phyloP scores from a whole-genome alignment of 192 early-diverging fungal species.

The Phycomyces nitens region DNA sequence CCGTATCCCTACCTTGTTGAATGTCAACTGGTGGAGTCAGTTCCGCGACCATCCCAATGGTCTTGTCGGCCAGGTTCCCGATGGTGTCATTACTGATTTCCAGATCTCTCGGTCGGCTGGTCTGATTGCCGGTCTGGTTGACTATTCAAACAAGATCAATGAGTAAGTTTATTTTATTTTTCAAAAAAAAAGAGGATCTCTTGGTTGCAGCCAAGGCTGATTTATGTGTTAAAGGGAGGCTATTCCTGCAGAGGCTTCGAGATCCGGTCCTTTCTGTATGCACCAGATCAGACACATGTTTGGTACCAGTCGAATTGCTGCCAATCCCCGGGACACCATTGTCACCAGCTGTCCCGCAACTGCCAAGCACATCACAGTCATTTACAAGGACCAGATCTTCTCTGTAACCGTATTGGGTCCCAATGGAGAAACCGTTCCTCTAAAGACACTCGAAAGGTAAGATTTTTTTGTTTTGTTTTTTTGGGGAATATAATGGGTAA shows the following conservation, averaged over 20 bases:
- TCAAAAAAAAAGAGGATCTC: not conserved
- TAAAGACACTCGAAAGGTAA: constrained; percentile 43
- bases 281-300: constrained; percentile 90
- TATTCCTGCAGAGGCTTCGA: constrained; percentile 66
- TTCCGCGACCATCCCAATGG: constrained; percentile 57
- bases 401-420: constrained; percentile 70
- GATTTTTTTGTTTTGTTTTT: too few relatives aligned
- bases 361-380: constrained; percentile 79
- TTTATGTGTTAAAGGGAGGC: constrained; percentile 29
- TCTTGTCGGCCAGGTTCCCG: constrained; percentile 31
- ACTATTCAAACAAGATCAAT: constrained; percentile 75
- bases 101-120: constrained; percentile 83
- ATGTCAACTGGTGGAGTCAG: constrained; percentile 87
- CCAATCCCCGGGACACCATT: constrained; percentile 63
- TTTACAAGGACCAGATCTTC: constrained; percentile 83
- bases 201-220: too few relatives aligned
- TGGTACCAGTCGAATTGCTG: constrained; percentile 76
- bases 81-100: constrained; percentile 58
- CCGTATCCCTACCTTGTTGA: constrained; percentile 79
- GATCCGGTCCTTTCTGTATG: constrained; percentile 85
- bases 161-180: constrained; percentile 28
- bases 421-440: constrained; percentile 61
- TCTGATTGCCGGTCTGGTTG: constrained; percentile 61
- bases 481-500: constrained; percentile 8
- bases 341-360: constrained; percentile 67